A percentile compares a stretch with the other conserved stretches of the same genome.
Evolutionary conservation across 2,329 filamentous ascomycete genomes (phyloP).

Genomic region (Fusarium virguliforme): DNA sequence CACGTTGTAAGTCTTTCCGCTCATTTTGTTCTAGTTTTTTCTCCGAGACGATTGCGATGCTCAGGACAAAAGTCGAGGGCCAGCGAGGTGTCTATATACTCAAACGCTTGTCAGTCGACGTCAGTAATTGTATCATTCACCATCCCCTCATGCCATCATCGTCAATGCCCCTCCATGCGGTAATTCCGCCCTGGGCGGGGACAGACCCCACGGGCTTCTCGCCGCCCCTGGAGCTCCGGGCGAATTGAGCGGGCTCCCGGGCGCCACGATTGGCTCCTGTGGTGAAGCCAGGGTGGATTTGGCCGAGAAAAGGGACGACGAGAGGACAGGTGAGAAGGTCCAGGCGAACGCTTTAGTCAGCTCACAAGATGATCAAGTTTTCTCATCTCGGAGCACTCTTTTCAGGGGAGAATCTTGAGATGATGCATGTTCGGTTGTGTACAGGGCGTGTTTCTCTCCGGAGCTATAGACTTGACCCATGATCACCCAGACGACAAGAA

Average conservation of each 20-base stretch:
- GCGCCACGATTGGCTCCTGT: conserved; percentile 36
- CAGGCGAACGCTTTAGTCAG: conserved; percentile 44
- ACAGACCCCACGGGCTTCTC: conserved; percentile 44
- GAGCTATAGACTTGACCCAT: conserved; percentile 1
- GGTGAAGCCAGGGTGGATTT: conserved; percentile 41
- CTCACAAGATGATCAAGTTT: conserved; percentile 7
- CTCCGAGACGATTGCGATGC: not conserved
- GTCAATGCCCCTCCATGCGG: conserved; percentile 26
- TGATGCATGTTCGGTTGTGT: not conserved
- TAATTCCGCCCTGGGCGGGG: conserved; percentile 49
- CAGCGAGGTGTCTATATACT: conserved; percentile 6
- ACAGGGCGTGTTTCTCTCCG: conserved; percentile 16
- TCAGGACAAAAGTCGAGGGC: not conserved
- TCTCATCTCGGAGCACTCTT: not conserved
- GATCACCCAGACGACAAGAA: not conserved
- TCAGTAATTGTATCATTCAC: conserved; percentile 24
- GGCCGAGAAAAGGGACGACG: conserved; percentile 41
- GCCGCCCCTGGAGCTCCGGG: conserved; percentile 29
- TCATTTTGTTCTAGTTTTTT: conserved; percentile 47
- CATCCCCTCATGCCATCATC: conserved; percentile 12
- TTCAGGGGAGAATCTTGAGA: not conserved
- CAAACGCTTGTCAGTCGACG: not conserved
- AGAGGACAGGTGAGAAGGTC: conserved; percentile 34
- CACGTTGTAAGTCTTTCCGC: conserved; percentile 64
- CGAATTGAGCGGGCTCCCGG: conserved; percentile 17